Evolutionary conservation across 805 yeast species (phyloP), one percentile per base, ranked within the genome.

Genomic region (Saturnispora gosingensis): DNA sequence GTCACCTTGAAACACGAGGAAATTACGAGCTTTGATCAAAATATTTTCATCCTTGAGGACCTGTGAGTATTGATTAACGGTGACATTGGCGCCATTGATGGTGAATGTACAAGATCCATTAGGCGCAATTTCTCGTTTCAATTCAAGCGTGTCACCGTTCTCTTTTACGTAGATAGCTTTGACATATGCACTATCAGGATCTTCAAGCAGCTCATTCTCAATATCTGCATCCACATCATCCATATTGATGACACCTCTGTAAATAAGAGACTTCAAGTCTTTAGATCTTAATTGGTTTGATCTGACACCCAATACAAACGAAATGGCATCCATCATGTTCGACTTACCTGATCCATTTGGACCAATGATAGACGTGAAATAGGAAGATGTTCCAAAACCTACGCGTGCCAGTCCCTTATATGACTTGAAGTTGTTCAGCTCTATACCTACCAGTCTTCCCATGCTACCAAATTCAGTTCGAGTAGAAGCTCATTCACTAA

Each of bases 291-390:
- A 72, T 52, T 86, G 90, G 16, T 74, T 69, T 20, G 88, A 77
- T 58, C 84, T 73, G 46, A 91, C 81, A 25, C 99, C 99, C 36
- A 93, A 74, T 8, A 91, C 98, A 66, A 93, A 93, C 34, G 95
- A 76, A 75, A 93, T 81, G 5, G 97, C 88, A 66, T 95, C 99
- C 66, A 93, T 93, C 57, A 93, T 97, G 63, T 95, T 93, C 15
- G 98, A 90, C 68, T 93, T 93, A 2, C 99, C 99, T 11, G 96
- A 85, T 8, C 99, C 99, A 73, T 93, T 93, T n/a, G 98, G 98
- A 1, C 99, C 99, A 53, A 93, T 86, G 55, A 93, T 87, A 44
- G 95, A 83, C 1, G 96, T 88, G 71, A 93, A 93, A 54, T 77
- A 74, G 2, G 58, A 48, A 0, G 90, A 78, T 11, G 82, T 75